phyloP scores from a whole-genome alignment of 2,329 filamentous ascomycete genomes.

The Clonostachys byssicola region DNA sequence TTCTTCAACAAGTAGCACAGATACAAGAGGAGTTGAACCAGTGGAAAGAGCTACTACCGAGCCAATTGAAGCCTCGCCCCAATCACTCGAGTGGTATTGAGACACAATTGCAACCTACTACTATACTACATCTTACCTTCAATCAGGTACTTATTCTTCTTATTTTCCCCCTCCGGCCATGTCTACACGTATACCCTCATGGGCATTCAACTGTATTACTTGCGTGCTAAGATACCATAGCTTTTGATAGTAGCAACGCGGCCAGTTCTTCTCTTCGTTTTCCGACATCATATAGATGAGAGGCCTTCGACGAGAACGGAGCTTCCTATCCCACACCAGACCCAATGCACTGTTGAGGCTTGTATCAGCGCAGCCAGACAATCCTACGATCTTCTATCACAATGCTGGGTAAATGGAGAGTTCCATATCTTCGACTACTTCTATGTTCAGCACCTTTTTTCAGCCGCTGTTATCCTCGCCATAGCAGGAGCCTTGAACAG shows the following conservation, averaged over 20 bases:
- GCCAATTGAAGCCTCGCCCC: conserved; percentile 13
- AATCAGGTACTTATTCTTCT: conserved; percentile 13
- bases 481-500: conserved; percentile 29
- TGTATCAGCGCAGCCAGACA: conserved; percentile 39
- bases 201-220: neutral
- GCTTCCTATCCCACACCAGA: conserved; percentile 19
- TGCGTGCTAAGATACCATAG: conserved; percentile 5
- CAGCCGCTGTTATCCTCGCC: conserved; percentile 35
- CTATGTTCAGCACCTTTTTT: conserved; percentile 40
- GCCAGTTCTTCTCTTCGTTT: conserved; percentile 24
- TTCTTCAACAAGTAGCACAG: conserved; percentile 18
- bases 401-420: conserved; percentile 39
- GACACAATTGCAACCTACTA: conserved; percentile 12
- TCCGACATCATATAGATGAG: conserved; percentile 17
- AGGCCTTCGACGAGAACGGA: conserved; percentile 5
- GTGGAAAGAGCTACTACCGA: conserved; percentile 22
- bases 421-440: conserved; percentile 42
- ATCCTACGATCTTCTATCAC: conserved; percentile 32
- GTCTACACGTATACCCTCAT: neutral
- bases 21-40: conserved; percentile 18
- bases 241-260: conserved; percentile 24
- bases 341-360: conserved; percentile 32
- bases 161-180: too few relatives aligned
- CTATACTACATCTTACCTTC: conserved; percentile 22
- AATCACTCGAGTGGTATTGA: conserved; percentile 4